Evolutionary conservation across 805 yeast species (phyloP).

Genomic region (Ogataea haglerorum): DNA sequence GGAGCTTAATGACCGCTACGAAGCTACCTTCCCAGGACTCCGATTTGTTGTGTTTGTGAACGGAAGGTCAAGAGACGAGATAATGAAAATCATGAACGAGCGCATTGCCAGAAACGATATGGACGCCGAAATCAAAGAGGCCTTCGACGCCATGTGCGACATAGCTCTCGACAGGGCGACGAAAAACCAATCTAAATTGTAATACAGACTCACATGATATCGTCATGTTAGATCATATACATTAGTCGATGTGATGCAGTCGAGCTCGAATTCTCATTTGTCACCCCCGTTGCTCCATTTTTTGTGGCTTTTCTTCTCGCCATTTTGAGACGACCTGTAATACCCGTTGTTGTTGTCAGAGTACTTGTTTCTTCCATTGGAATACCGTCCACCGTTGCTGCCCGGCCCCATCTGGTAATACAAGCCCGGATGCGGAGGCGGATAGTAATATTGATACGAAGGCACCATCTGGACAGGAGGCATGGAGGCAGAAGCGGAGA

Average conservation of each 20-base stretch:
- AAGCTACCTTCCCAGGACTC: slow-evolving; percentile 54
- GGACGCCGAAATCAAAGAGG: slow-evolving; percentile 54
- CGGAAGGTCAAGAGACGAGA: slow-evolving; percentile 64
- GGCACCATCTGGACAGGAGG: slow-evolving; percentile 13
- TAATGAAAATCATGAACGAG: slow-evolving; percentile 58
- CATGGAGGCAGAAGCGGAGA: slow-evolving; percentile 8
- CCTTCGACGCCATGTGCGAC: slow-evolving; percentile 87
- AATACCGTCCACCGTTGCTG: slow-evolving; percentile 4
- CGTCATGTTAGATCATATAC: slow-evolving; percentile 6
- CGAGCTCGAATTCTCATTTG: neutral
- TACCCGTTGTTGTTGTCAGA: slow-evolving; percentile 5
- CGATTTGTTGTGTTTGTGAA: slow-evolving; percentile 87
- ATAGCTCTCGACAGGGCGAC: slow-evolving; percentile 75
- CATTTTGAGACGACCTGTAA: slow-evolving; percentile 1
- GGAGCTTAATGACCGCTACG: slow-evolving; percentile 50
- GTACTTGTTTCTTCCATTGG: slow-evolving; percentile 11
- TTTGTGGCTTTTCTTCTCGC: slow-evolving; percentile 6
- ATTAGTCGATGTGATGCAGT: slow-evolving; percentile 2
- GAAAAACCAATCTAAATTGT: slow-evolving; percentile 43
- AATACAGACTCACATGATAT: slow-evolving; percentile 1
- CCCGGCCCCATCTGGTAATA: slow-evolving; percentile 11
- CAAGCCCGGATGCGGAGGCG: slow-evolving; percentile 14
- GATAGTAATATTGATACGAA: slow-evolving; percentile 17
- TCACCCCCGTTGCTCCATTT: slow-evolving; percentile 6
- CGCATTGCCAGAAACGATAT: slow-evolving; percentile 59